Percentiles rank a stretch among this genome's conserved stretches.
phyloP scores from a whole-genome alignment of 306 rosid species.

The Quercus ilex region DNA sequence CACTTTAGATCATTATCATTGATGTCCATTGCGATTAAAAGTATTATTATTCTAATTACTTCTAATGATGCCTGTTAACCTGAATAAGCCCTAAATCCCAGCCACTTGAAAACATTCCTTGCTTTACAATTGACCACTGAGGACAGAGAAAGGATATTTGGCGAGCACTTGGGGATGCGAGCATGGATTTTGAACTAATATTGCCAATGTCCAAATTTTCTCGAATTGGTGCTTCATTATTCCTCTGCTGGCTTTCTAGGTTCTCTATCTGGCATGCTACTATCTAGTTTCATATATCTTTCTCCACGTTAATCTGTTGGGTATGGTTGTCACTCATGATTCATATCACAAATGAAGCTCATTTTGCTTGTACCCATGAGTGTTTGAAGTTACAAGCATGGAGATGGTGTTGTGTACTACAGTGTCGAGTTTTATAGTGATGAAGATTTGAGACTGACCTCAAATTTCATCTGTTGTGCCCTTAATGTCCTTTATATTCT shows the following conservation, averaged over 20 bases:
- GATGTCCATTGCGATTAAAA: not conserved
- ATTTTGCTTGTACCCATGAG: too few relatives aligned
- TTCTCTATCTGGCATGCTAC: slow-evolving; percentile 5
- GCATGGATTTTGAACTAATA: slow-evolving; percentile 73
- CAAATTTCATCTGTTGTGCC: too few relatives aligned
- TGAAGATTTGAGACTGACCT: too few relatives aligned
- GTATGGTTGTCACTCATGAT: not conserved
- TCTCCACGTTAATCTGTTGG: slow-evolving; percentile 7
- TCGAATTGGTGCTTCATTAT: not conserved
- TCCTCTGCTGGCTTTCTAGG: not conserved
- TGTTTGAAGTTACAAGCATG: too few relatives aligned
- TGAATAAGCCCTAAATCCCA: slow-evolving; percentile 42
- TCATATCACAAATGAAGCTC: too few relatives aligned
- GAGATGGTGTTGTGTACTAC: too few relatives aligned
- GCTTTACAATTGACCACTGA: slow-evolving; percentile 79
- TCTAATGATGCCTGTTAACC: too few relatives aligned
- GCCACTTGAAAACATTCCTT: slow-evolving; percentile 63
- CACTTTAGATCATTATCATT: not conserved
- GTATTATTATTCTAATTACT: too few relatives aligned
- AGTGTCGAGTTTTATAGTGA: too few relatives aligned
- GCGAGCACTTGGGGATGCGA: slow-evolving; percentile 73
- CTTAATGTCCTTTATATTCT: too few relatives aligned
- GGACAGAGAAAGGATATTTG: slow-evolving; percentile 66
- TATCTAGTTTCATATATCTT: slow-evolving; percentile 11
- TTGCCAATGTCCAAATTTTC: not conserved